Evolutionary conservation across 441 rosid species (phyloP), one percentile per base, ranked within the genome.

Genomic region (Gossypium davidsonii): DNA sequence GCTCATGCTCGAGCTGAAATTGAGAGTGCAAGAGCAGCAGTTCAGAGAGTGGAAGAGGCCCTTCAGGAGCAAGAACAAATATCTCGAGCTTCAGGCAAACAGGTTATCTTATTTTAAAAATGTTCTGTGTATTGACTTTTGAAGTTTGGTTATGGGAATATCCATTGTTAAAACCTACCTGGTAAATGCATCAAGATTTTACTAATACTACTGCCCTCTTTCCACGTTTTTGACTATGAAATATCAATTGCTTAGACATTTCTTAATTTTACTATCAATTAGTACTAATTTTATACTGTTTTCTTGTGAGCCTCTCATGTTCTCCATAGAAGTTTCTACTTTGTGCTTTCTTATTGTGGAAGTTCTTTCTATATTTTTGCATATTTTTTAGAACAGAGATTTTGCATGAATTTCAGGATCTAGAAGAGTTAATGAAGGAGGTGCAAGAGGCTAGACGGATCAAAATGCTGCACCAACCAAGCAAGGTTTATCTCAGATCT

Each of bases 391-490:
- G 3, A 44, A 39, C 12, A 15, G 48, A n/a, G 39, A 11, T 46
- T 44, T 71, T 0, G 10, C 7, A n/a, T 71, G 74, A 12, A 52
- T 79, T 52, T 75, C 77, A 95, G 99, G 99, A 95, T 83, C 95
- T 42, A 75, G 97, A 91, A 73, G 96, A 87, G 76, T 82, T 95
- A 79, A 87, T 93, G 98, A 90, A 88, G 81, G 98, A 93, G 84
- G 99, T 95, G 85, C 99, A 93, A 84, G 96, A 90, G 80, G 98
- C 99, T 82, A 88, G 99, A 80, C 87, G 98, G 77, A 95, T 95
- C 84, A 91, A 91, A 85, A 91, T 95, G 98, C 83, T 95, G 81
- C 99, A 95, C 85, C 98, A 90, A 82, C 97, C 99, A 75, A 95
- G 98, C 95, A 91, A 87, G 98, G 99, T 90, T 60, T 69, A 34